A percentile compares a stretch with the other conserved stretches of the same genome.
These are phyloP conservation scores for Russula lepida DNA, from an alignment of 768 basidiomycete species.

Conservation along the genomic window DNA sequence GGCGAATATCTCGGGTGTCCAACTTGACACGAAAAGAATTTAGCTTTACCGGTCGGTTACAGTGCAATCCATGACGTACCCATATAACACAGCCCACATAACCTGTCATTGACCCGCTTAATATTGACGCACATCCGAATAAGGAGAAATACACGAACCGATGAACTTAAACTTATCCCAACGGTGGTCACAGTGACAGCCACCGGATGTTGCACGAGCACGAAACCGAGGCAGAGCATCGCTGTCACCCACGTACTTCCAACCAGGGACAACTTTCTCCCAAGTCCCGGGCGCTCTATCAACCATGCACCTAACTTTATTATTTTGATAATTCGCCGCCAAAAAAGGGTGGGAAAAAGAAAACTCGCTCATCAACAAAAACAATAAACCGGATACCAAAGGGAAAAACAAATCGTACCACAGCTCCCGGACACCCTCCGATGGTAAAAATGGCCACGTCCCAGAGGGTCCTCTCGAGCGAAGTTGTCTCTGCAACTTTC, in stretches of 20 bases:
- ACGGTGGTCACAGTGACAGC: slow-evolving; percentile 63
- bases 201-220: slow-evolving; percentile 44
- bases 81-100: slow-evolving; percentile 86
- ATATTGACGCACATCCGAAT: neutral
- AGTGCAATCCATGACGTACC: slow-evolving; percentile 30
- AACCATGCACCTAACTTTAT: slow-evolving; percentile 76
- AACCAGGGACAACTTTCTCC: slow-evolving; percentile 64
- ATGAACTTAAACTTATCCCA: slow-evolving; percentile 68
- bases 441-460: slow-evolving; percentile 82
- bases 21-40: slow-evolving; percentile 28
- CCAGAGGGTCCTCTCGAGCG: slow-evolving; percentile 59
- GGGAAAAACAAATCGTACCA: slow-evolving; percentile 42
- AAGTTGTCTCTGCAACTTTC: slow-evolving; percentile 29
- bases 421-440: slow-evolving; percentile 76
- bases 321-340: neutral
- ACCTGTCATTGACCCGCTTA: slow-evolving; percentile 24
- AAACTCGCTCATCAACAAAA: neutral
- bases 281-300: slow-evolving; percentile 54
- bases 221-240: slow-evolving; percentile 64
- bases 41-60: neutral
- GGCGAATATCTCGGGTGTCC: slow-evolving; percentile 84
- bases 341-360: too few relatives aligned
- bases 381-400: neutral
- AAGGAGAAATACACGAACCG: slow-evolving; percentile 35
- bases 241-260: slow-evolving; percentile 71